Evolutionary conservation across 805 yeast species (phyloP).

Genomic region (Metschnikowia matae): DNA sequence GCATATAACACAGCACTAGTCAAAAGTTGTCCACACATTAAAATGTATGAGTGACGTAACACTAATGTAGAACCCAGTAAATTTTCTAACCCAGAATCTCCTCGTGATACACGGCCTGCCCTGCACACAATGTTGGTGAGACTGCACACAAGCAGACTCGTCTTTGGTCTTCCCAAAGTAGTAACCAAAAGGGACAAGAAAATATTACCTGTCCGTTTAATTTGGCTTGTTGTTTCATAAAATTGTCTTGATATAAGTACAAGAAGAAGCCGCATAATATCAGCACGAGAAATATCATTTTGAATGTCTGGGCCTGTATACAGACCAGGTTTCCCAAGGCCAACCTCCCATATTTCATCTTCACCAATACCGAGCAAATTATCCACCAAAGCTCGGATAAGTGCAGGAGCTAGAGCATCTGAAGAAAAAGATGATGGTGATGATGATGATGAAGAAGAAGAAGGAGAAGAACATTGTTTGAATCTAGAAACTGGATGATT

Average conservation of each 20-base stretch:
- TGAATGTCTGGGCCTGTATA: conserved; percentile 23
- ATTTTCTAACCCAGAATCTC: conserved; percentile 44
- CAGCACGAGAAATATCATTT: conserved; percentile 63
- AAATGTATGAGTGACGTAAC: conserved; percentile 44
- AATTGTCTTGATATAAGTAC: conserved; percentile 59
- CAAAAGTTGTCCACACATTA: conserved; percentile 59
- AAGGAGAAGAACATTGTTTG: background rate
- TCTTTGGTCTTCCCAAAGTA: conserved; percentile 42
- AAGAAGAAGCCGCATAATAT: conserved; percentile 58
- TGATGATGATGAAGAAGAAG: no score
- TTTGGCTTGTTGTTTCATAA: conserved; percentile 45
- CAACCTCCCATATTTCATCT: conserved; percentile 69
- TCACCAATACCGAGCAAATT: conserved; percentile 40
- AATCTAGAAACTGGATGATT: background rate
- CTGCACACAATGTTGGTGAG: conserved; percentile 61
- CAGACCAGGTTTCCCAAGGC: conserved; percentile 51
- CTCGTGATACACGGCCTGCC: conserved; percentile 35
- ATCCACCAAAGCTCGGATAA: conserved; percentile 25
- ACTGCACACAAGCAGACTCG: conserved; percentile 59
- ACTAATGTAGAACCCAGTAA: conserved; percentile 29
- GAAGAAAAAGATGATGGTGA: no score
- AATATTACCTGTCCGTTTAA: conserved; percentile 49
- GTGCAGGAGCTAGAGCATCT: conserved; percentile 2
- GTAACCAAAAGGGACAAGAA: conserved; percentile 55
- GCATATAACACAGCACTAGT: conserved; percentile 61